Conservation (phyloP, 495 filamentous ascomycete genomes). For the Rusavskia elegans region DNA sequence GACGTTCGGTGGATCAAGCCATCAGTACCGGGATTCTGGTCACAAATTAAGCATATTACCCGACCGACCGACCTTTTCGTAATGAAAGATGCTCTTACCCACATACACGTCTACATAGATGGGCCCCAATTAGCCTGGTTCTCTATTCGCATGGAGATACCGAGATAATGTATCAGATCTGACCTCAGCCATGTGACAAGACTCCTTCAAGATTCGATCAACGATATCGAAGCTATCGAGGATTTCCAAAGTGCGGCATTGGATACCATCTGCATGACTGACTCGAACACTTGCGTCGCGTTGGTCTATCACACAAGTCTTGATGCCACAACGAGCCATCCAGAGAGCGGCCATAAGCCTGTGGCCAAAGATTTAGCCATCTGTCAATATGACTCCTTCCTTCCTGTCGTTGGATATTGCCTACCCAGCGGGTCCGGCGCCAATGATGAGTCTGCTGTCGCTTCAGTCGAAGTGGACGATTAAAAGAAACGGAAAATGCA, state of each 20-base stretch:
- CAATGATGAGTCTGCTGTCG: constrained; percentile 25
- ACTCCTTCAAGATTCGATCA: constrained; percentile 43
- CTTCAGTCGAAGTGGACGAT: neutral
- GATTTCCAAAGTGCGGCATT: constrained; percentile 43
- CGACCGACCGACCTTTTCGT: too few species aligned
- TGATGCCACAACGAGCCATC: constrained; percentile 43
- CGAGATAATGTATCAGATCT: constrained; percentile 28
- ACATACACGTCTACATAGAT: constrained; percentile 19
- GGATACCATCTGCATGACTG: constrained; percentile 47
- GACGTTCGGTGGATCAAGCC: neutral
- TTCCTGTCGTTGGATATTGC: neutral
- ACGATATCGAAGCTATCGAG: constrained; percentile 52
- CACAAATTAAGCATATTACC: neutral
- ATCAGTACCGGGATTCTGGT: constrained; percentile 8
- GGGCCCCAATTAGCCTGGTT: neutral
- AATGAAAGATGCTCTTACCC: too few species aligned
- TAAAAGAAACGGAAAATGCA: neutral
- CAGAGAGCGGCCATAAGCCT: constrained; percentile 46
- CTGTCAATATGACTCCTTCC: too few species aligned
- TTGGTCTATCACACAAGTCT: constrained; percentile 47
- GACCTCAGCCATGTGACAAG: constrained; percentile 3
- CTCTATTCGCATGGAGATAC: neutral
- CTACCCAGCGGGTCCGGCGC: constrained; percentile 47
- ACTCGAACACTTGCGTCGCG: constrained; percentile 33
- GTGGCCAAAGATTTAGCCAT: neutral